A percentile compares a stretch with the other conserved stretches of the same genome.
Evolutionary conservation across 2,329 filamentous ascomycete genomes (phyloP).

Genomic region (Phialophora tarda): DNA sequence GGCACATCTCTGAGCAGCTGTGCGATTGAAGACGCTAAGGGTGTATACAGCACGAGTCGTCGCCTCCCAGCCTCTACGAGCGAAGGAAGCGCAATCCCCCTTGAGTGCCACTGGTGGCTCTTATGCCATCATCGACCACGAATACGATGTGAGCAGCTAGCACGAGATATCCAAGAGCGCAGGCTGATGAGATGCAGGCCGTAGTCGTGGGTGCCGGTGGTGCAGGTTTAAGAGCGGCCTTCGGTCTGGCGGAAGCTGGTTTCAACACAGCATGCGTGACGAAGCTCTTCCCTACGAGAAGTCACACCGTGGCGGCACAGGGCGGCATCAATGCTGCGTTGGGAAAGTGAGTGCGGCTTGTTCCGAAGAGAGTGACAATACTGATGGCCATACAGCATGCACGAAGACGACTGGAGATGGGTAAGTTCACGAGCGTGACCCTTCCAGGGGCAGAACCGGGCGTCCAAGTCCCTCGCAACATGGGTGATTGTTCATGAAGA

Average conservation of each 20-base stretch:
- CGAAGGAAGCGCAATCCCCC: slow-evolving; percentile 88
- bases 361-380: neutral
- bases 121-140: slow-evolving; percentile 86
- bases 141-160: neutral
- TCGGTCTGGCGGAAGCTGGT: slow-evolving; percentile 67
- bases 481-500: neutral
- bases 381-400: slow-evolving; percentile 49
- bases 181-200: slow-evolving; percentile 85
- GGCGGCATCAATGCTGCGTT: slow-evolving; percentile 67
- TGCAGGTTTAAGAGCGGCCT: slow-evolving; percentile 67
- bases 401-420: slow-evolving; percentile 62
- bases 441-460: neutral
- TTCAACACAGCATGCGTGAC: slow-evolving; percentile 70
- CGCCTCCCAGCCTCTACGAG: slow-evolving; percentile 81
- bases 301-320: slow-evolving; percentile 70
- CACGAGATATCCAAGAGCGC: slow-evolving; percentile 38
- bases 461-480: neutral
- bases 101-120: slow-evolving; percentile 70
- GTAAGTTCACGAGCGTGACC: slow-evolving; percentile 6
- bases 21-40: neutral
- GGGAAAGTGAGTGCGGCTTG: slow-evolving; percentile 50
- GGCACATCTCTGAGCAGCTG: neutral
- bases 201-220: slow-evolving; percentile 76
- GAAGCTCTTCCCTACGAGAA: slow-evolving; percentile 68
- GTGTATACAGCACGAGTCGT: slow-evolving; percentile 74